These are phyloP conservation scores for Cryphonectria nitschkei DNA, from an alignment of 2,329 filamentous ascomycete genomes.

Conservation along the genomic window DNA sequence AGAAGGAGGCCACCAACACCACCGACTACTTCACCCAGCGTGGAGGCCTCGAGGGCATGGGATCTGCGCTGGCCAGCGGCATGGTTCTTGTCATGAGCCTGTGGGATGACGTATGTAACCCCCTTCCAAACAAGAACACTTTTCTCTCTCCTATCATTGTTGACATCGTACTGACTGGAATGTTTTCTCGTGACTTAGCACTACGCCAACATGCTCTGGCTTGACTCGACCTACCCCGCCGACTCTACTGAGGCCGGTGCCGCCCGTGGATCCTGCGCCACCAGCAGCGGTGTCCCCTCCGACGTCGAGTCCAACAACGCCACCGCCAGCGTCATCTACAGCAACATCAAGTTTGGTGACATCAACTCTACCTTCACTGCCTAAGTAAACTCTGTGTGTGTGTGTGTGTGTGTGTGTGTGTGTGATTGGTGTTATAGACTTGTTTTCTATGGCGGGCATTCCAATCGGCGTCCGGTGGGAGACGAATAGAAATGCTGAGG, in stretches of 20 bases:
- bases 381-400: not conserved
- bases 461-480: not conserved
- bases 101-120: constrained; percentile 54
- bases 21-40: constrained; percentile 53
- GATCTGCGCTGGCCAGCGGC: constrained; percentile 53
- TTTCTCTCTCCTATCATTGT: too few species aligned
- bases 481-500: not conserved
- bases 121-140: not conserved
- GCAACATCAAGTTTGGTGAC: constrained; percentile 62
- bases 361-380: constrained; percentile 55
- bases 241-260: constrained; percentile 43
- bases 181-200: constrained; percentile 40
- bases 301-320: constrained; percentile 43
- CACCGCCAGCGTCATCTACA: constrained; percentile 43
- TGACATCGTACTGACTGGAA: not conserved
- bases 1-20: constrained; percentile 58
- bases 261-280: constrained; percentile 48
- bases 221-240: constrained; percentile 64
- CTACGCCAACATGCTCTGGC: constrained; percentile 72
- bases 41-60: constrained; percentile 59
- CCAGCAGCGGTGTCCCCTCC: constrained; percentile 43
- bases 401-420: too few species aligned
- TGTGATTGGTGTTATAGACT: not conserved
- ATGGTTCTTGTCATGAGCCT: constrained; percentile 67
- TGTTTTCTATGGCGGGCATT: not conserved